A percentile compares a stretch with the other conserved stretches of the same genome.
These are phyloP conservation scores for Rossbeevera mucosa DNA, from an alignment of 768 basidiomycete species.

Conservation along the genomic window DNA sequence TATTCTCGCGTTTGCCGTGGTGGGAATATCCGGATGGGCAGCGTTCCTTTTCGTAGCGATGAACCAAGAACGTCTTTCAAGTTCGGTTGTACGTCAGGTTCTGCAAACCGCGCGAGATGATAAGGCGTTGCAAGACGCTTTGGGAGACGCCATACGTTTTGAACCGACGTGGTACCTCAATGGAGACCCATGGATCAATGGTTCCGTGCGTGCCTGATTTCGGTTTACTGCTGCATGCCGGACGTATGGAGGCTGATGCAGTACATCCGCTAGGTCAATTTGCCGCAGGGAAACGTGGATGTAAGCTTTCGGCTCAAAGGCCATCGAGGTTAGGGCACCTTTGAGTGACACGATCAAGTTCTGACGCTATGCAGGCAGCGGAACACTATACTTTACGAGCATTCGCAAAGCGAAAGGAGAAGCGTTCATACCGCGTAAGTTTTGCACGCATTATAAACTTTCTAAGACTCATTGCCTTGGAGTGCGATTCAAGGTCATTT, in stretches of 20 bases:
- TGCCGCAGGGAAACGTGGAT: slow-evolving; percentile 73
- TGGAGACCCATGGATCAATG: slow-evolving; percentile 67
- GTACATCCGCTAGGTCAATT: slow-evolving; percentile 50
- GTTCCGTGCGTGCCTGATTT: slow-evolving; percentile 48
- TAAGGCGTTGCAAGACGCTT: slow-evolving; percentile 41
- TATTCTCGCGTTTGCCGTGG: slow-evolving; percentile 42
- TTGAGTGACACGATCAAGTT: not conserved
- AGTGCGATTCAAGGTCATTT: slow-evolving; percentile 69
- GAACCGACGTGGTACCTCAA: slow-evolving; percentile 53
- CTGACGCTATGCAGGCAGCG: slow-evolving; percentile 43
- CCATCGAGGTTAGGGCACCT: slow-evolving; percentile 47
- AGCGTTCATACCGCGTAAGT: slow-evolving; percentile 59
- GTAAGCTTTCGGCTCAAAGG: slow-evolving; percentile 73
- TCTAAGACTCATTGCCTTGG: not conserved
- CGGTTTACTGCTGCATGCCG: not conserved
- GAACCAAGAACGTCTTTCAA: slow-evolving; percentile 75
- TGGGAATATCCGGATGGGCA: slow-evolving; percentile 62
- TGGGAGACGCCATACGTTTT: slow-evolving; percentile 54
- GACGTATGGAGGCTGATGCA: not conserved
- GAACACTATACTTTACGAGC: slow-evolving; percentile 81
- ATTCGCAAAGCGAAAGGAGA: slow-evolving; percentile 71
- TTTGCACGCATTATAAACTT: not conserved
- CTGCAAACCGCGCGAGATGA: slow-evolving; percentile 55
- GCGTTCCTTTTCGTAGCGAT: slow-evolving; percentile 65
- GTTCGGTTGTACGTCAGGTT: slow-evolving; percentile 67